These are phyloP conservation scores for Daedaleopsis nitida DNA, from an alignment of 768 basidiomycete species.

Conservation along the genomic window DNA sequence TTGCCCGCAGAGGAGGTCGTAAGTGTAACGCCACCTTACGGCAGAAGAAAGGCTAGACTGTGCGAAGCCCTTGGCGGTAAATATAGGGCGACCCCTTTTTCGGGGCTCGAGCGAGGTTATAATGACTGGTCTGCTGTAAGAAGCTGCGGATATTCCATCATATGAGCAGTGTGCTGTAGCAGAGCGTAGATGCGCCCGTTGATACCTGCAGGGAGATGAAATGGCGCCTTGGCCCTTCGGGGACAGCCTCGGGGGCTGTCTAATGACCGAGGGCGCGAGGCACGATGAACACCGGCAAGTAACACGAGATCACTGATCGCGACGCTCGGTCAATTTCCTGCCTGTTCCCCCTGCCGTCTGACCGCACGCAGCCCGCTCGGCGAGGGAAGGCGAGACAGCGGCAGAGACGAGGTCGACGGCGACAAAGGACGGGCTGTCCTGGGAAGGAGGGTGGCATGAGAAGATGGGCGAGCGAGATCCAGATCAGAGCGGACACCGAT, in stretches of 20 bases:
- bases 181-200: too few relatives aligned
- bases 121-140: too few relatives aligned
- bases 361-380: background rate
- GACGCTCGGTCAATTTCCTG: background rate
- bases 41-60: background rate
- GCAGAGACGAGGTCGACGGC: background rate
- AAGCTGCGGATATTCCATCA: too few relatives aligned
- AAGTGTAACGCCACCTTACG: background rate
- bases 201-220: too few relatives aligned
- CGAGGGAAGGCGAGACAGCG: too few relatives aligned
- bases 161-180: too few relatives aligned
- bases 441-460: conserved; percentile 8
- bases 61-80: background rate
- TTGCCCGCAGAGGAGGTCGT: background rate
- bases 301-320: background rate
- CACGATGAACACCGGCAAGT: background rate
- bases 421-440: background rate
- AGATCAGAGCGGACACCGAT: conserved; percentile 8
- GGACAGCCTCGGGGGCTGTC: background rate
- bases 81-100: too few relatives aligned
- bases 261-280: background rate
- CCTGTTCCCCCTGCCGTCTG: background rate
- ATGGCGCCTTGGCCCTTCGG: too few relatives aligned
- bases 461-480: conserved; percentile 15
- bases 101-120: too few relatives aligned